Evolutionary conservation across 495 filamentous ascomycete genomes (phyloP).

Genomic region (Trichoderma orchidacearum): DNA sequence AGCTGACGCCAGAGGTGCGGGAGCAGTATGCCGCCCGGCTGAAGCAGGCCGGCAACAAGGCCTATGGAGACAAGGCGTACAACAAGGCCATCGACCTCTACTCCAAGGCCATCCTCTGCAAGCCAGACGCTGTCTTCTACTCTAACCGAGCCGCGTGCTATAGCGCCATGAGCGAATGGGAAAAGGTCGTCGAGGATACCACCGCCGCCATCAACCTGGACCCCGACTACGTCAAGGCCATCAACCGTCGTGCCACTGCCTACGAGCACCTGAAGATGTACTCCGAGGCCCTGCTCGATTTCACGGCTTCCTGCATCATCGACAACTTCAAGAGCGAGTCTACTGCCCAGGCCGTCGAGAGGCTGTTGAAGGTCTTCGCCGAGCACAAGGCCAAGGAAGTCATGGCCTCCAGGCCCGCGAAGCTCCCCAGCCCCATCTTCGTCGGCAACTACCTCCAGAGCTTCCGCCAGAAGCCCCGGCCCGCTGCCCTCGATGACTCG

Average conservation of each 20-base stretch:
- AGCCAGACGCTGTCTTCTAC: slow-evolving; percentile 94
- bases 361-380: slow-evolving; percentile 91
- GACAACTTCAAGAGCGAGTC: slow-evolving; percentile 84
- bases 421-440: slow-evolving; percentile 85
- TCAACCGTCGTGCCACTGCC: slow-evolving; percentile 89
- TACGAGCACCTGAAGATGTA: slow-evolving; percentile 86
- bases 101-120: slow-evolving; percentile 90
- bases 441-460: slow-evolving; percentile 98
- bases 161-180: slow-evolving; percentile 83
- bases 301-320: slow-evolving; percentile 97
- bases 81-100: slow-evolving; percentile 85
- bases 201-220: slow-evolving; percentile 86
- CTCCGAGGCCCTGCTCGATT: slow-evolving; percentile 92
- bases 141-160: slow-evolving; percentile 97
- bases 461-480: slow-evolving; percentile 70
- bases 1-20: slow-evolving; percentile 57
- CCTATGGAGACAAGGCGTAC: slow-evolving; percentile 87
- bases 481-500: slow-evolving; percentile 68
- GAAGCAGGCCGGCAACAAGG: slow-evolving; percentile 92
- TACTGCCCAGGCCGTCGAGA: slow-evolving; percentile 80
- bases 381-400: slow-evolving; percentile 85
- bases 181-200: slow-evolving; percentile 93
- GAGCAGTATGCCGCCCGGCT: slow-evolving; percentile 79
- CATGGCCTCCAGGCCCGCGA: slow-evolving; percentile 51
- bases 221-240: slow-evolving; percentile 90